These are phyloP conservation scores for Brasilioporus rufonigricans DNA, from an alignment of 768 basidiomycete genomes.

Conservation along the genomic window DNA sequence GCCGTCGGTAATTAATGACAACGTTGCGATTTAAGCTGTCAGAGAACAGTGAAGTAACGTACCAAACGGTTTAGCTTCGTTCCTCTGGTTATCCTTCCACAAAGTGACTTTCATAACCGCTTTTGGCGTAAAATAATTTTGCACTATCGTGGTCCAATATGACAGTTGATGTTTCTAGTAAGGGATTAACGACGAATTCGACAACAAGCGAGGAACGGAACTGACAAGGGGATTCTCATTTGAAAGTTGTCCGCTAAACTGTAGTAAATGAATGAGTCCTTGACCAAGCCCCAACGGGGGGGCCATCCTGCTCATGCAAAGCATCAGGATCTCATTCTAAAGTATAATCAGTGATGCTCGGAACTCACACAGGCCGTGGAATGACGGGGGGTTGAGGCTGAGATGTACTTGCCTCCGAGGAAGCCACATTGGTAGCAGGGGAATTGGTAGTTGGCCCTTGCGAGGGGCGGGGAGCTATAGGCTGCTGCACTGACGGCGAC, in stretches of 20 bases:
- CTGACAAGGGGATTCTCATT: conserved; percentile 49
- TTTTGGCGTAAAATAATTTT: conserved; percentile 67
- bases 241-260: conserved; percentile 67
- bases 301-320: conserved; percentile 27
- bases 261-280: conserved; percentile 60
- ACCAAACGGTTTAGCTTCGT: conserved; percentile 86
- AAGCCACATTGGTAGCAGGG: conserved; percentile 21
- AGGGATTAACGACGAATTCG: conserved; percentile 1
- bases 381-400: conserved; percentile 32
- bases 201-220: not conserved
- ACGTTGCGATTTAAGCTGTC: conserved; percentile 1
- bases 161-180: conserved; percentile 58
- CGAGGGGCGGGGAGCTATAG: conserved; percentile 38
- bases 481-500: conserved; percentile 34
- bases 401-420: conserved; percentile 32
- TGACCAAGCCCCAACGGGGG: conserved; percentile 54
- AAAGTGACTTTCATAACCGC: conserved; percentile 77
- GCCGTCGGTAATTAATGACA: conserved; percentile 11
- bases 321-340: conserved; percentile 13
- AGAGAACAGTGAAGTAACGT: conserved; percentile 26
- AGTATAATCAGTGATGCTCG: not conserved
- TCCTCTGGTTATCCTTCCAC: conserved; percentile 82
- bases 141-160: conserved; percentile 66
- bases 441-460: conserved; percentile 25
- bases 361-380: conserved; percentile 33